Percentiles rank a stretch among this genome's conserved stretches.
These are phyloP conservation scores for Fagopyrum esculentum DNA, from an alignment of 148 eudicot species.

Conservation along the genomic window DNA sequence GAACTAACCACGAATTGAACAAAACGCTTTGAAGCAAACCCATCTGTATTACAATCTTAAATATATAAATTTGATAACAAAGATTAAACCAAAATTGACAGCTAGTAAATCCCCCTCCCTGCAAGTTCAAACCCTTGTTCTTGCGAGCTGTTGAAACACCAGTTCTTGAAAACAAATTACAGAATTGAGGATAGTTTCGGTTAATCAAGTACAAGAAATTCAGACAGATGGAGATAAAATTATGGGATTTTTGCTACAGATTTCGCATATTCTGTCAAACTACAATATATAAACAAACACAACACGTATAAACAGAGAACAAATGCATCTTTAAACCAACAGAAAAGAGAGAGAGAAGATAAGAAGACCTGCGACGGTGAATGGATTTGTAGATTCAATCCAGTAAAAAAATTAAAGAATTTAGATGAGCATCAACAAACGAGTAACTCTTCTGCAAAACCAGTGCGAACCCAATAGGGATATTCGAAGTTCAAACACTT, in stretches of 20 bases:
- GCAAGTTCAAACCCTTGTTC: not conserved
- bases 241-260: no score
- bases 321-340: not conserved
- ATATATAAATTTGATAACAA: not conserved
- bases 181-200: not conserved
- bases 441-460: not conserved
- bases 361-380: not conserved
- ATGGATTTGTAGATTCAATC: not conserved
- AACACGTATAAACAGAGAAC: not conserved
- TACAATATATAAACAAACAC: not conserved
- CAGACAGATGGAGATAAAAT: not conserved
- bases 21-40: not conserved
- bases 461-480: not conserved
- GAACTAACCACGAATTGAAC: not conserved
- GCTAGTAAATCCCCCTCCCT: not conserved
- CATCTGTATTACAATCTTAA: not conserved
- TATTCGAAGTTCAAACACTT: not conserved
- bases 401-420: not conserved
- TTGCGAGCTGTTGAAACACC: not conserved
- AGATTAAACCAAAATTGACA: not conserved
- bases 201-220: not conserved
- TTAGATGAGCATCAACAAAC: not conserved
- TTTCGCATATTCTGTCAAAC: not conserved
- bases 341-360: not conserved
- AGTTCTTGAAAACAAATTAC: not conserved